Conservation (phyloP, 345 rosid genomes). For the Mercurialis annua region DNA sequence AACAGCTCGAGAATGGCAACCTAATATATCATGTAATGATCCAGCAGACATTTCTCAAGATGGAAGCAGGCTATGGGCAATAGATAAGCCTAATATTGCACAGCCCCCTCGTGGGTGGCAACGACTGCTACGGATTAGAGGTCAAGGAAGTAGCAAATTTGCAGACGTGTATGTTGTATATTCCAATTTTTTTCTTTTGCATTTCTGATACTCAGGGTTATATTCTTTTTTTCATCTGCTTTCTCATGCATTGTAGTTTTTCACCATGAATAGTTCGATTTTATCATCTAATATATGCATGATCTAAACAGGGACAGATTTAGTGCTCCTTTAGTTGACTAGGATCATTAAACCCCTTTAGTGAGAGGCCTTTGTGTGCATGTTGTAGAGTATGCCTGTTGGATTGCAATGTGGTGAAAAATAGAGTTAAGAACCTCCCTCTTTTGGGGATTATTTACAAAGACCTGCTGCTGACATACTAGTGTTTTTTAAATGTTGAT, state of each 20-base stretch:
- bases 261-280: neutral
- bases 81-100: slow-evolving; percentile 85
- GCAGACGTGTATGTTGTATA: slow-evolving; percentile 78
- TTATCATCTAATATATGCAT: neutral
- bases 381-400: neutral
- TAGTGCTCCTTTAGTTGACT: neutral
- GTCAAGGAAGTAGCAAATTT: slow-evolving; percentile 81
- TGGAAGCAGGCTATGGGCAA: slow-evolving; percentile 89
- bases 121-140: slow-evolving; percentile 68
- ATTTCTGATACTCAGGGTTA: neutral
- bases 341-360: neutral
- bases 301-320: neutral
- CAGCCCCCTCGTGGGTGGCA: slow-evolving; percentile 94
- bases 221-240: neutral
- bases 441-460: neutral
- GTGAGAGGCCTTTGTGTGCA: neutral
- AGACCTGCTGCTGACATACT: too few species aligned
- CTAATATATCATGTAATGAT: slow-evolving; percentile 67
- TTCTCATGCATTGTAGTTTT: neutral
- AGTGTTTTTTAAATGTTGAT: too few species aligned
- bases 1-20: slow-evolving; percentile 74
- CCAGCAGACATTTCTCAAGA: slow-evolving; percentile 87
- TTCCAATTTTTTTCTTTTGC: slow-evolving; percentile 2
- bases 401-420: neutral
- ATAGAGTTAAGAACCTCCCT: neutral